Percentiles rank a stretch among this genome's conserved stretches.
Conservation (phyloP, 78 protist genomes). For the Speleostelium caveatum region DNA sequence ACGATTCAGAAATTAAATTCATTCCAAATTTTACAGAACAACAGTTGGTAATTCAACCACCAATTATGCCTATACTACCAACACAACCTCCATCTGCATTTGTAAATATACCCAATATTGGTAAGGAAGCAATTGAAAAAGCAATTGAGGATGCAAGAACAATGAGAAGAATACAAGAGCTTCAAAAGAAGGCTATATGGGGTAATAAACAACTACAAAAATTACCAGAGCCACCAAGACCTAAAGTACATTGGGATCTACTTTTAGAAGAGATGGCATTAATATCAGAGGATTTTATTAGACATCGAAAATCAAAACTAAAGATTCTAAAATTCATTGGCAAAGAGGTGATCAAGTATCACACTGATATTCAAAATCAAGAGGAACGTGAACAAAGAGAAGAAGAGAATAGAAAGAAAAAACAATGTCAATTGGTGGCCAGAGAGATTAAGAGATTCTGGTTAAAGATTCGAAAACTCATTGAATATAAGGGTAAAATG, state of each 20-base stretch:
- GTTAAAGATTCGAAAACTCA: slow-evolving; percentile 68
- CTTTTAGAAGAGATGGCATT: slow-evolving; percentile 87
- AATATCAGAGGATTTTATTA: slow-evolving; percentile 83
- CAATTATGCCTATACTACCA: not conserved
- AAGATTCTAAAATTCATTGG: slow-evolving; percentile 42
- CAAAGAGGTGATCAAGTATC: slow-evolving; percentile 22
- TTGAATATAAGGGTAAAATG: slow-evolving; percentile 32
- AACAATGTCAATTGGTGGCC: slow-evolving; percentile 14
- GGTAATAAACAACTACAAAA: slow-evolving; percentile 26
- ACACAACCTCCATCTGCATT: slow-evolving; percentile 45
- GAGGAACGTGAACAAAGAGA: slow-evolving; percentile 17
- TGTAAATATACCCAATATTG: slow-evolving; percentile 17
- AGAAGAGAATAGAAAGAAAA: slow-evolving; percentile 45
- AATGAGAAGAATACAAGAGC: slow-evolving; percentile 51
- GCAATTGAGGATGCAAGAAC: slow-evolving; percentile 62
- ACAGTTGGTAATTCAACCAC: not conserved
- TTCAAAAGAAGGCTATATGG: slow-evolving; percentile 68
- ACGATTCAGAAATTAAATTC: no score
- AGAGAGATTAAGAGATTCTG: slow-evolving; percentile 74
- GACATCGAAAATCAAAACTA: slow-evolving; percentile 68
- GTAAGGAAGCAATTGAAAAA: slow-evolving; percentile 6
- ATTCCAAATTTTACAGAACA: no score
- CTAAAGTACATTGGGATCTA: slow-evolving; percentile 89
- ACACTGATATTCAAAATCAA: not conserved
- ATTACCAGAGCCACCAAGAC: slow-evolving; percentile 86